Percentiles rank a stretch among this genome's conserved stretches.
These are phyloP conservation scores for Puccinia polysora DNA, from an alignment of 1,284 basidiomycete genomes.

Conservation along the genomic window DNA sequence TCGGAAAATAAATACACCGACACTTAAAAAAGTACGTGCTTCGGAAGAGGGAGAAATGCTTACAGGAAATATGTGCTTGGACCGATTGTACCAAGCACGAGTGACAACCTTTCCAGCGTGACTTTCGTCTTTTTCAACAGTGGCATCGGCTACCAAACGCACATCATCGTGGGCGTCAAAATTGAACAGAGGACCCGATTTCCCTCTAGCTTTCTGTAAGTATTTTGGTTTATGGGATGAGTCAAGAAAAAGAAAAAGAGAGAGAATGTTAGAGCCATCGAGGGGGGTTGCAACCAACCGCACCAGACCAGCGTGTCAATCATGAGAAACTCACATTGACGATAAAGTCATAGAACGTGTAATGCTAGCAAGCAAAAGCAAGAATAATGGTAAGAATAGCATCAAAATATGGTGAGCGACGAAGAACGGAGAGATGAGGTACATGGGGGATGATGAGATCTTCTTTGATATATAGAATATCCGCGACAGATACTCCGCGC, in stretches of 20 bases:
- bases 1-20: neutral
- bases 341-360: conserved; percentile 46
- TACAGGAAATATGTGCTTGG: conserved; percentile 96
- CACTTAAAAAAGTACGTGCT: neutral
- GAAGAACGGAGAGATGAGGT: conserved; percentile 48
- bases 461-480: conserved; percentile 98
- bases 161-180: conserved; percentile 99
- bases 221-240: neutral
- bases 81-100: conserved; percentile 87
- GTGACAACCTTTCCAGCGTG: conserved; percentile 99
- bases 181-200: conserved; percentile 95
- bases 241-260: conserved; percentile 49
- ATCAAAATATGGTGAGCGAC: neutral
- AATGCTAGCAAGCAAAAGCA: conserved; percentile 24
- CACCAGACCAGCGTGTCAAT: no score
- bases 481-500: conserved; percentile 81
- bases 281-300: neutral
- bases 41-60: conserved; percentile 28
- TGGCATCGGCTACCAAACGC: conserved; percentile 87
- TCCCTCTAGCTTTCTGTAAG: conserved; percentile 87
- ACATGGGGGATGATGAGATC: conserved; percentile 92
- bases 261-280: conserved; percentile 10
- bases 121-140: conserved; percentile 94
- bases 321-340: conserved; percentile 27
- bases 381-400: neutral